Base-by-base conservation (phyloP, 2,329 filamentous ascomycete species). In the Fusarium sp. region DNA sequence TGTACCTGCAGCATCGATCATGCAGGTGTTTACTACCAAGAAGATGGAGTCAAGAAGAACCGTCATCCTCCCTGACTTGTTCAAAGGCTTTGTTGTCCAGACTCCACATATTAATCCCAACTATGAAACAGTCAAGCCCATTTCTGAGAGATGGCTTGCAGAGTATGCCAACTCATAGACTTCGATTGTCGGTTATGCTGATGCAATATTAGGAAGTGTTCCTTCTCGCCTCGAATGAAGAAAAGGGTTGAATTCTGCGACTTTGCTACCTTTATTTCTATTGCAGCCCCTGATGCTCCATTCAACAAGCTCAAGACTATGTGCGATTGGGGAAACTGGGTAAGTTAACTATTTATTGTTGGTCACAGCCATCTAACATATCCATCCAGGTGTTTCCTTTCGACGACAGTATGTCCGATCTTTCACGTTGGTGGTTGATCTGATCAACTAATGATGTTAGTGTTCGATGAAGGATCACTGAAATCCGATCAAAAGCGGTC, bases 321-420 rank as follows among this genome's bases (percentile, higher is more conserved):
- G 62, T 67, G 64, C 2, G 64, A 67, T 15, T 67, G 64, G 64
- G 64, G 64, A 4, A 67, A 67, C 13, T 67, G 64, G 64, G 64
- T 67, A 13, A 49, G 64, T 67, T 1, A 15, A 6, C 8, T 1
- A 1, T 13, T 3, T 15, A 15, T 5, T 7, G 5, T 4, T 23
- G 11, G 2, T 12, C 7, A 8, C 8, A 7, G 3, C 7, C 4
- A 8, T 40, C 61, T 66, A 9, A 67, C 23, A 9, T 7, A n/a
- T 2, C 1, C 10, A 11, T 33, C 0, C 4, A 67, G 64, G 64
- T 67, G 0, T 67, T 67, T 11, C 64, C 64, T 13, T 67, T 67
- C n/a, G 64, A 67, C 33, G 64, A 67, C 9, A 26, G 64, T 67
- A 26, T 14, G 62, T 23, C 0, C 5, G 8, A 3, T 1, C 4